These are phyloP conservation scores for Silybum marianum DNA, from an alignment of 129 eudicot genomes.

Conservation along the genomic window DNA sequence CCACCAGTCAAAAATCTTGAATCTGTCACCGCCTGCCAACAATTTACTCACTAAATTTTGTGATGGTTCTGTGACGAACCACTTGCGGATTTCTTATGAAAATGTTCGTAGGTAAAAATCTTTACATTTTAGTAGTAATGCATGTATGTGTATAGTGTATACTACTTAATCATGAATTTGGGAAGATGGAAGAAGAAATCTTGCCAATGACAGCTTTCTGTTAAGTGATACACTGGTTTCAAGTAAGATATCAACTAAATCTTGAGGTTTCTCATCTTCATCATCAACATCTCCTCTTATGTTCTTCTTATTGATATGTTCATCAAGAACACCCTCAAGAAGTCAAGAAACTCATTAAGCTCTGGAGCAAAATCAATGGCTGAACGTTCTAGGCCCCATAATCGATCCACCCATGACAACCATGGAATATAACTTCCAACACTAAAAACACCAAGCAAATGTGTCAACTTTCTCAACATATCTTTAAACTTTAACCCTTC, in stretches of 20 bases:
- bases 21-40: no score
- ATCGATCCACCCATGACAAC: conserved; percentile 39
- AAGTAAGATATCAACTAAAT: conserved; percentile 37
- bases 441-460: neutral
- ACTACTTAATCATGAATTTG: no score
- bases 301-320: conserved; percentile 2
- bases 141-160: no score
- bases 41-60: no score
- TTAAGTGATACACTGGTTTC: conserved; percentile 16
- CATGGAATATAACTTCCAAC: conserved; percentile 48
- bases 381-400: conserved; percentile 34
- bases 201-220: conserved; percentile 24
- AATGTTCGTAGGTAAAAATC: no score
- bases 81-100: no score
- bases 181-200: no score
- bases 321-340: conserved; percentile 1
- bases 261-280: conserved; percentile 12
- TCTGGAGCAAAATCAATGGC: conserved; percentile 33
- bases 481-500: neutral
- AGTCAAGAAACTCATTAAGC: neutral
- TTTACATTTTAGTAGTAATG: no score
- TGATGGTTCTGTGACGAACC: no score
- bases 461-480: neutral
- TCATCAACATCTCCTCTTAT: neutral
- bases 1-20: no score